These are phyloP conservation scores for Elymus sibiricus DNA, from an alignment of 176 grass and related monocot species.

Conservation along the genomic window DNA sequence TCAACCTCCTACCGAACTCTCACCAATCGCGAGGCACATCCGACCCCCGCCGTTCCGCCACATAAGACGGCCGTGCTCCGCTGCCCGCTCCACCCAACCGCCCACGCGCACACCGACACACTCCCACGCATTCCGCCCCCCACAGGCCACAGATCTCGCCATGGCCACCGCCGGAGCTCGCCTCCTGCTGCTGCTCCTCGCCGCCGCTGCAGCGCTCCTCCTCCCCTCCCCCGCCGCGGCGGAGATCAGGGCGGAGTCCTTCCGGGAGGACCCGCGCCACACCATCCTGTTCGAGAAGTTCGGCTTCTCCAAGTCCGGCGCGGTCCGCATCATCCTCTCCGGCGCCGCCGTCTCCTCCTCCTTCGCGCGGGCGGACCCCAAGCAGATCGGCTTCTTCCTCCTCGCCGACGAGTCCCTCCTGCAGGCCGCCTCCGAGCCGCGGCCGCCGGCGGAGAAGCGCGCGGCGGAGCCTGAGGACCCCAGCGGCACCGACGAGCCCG, in stretches of 20 bases:
- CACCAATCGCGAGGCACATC: conserved; percentile 57
- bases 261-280: conserved; percentile 53
- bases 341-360: conserved; percentile 54
- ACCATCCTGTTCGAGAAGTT: conserved; percentile 98
- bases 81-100: neutral
- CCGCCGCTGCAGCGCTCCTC: conserved; percentile 8
- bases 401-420: conserved; percentile 76
- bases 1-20: neutral
- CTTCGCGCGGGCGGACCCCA: conserved; percentile 35
- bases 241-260: conserved; percentile 70
- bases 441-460: conserved; percentile 26
- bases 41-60: conserved; percentile 19
- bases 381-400: conserved; percentile 78
- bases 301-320: conserved; percentile 64
- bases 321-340: conserved; percentile 48
- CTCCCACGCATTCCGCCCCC: conserved; percentile 6
- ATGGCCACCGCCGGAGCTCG: neutral
- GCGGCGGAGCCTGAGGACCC: conserved; percentile 23
- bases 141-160: conserved; percentile 32
- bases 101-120: conserved; percentile 35
- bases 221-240: conserved; percentile 26
- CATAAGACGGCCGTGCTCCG: neutral
- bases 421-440: conserved; percentile 53
- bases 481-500: conserved; percentile 23
- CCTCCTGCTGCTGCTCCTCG: conserved; percentile 4